Base-by-base conservation (phyloP, 208 protist species). In the Trypanosoma scelopori region DNA sequence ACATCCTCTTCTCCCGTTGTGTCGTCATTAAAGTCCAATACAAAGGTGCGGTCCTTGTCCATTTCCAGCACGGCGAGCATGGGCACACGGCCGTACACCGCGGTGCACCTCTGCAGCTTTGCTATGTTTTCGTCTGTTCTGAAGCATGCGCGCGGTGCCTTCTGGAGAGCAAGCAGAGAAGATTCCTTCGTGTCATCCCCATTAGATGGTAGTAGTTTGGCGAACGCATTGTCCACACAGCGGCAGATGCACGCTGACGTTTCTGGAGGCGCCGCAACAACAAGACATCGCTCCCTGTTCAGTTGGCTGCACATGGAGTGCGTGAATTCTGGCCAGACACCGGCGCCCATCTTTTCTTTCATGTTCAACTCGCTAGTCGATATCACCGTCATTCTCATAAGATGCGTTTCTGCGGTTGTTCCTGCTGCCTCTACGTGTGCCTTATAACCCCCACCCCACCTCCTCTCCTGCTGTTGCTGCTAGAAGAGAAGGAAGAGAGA, bases 71-170 rank as follows among this genome's bases (percentile, higher is more conserved):
- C 43, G 23, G 43, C 13, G n/a, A 68, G 42, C 41, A 52, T 60
- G 18, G 68, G 68, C 13, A 60, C 18, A 23, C 59, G n/a, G 2
- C 57, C 57, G 32, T 73, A 65, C 4, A 73, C 46, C 5, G 68
- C 46, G 23, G 53, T 62, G 20, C 68, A 73, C 25, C 39, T 60
- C 50, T 73, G 51, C 25, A 60, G 6, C 50, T 56, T 65, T 15
- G 35, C 32, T 30, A 73, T 55, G 37, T 60, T 58, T 27, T 58
- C 68, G 0, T 47, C 55, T 12, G 59, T 60, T 5, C 58, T 73
- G 39, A 73, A 73, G 49, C 23, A n/a, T 4, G 60, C 63, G 30
- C 63, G 51, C 30, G 63, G 50, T 1, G 43, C 13, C 13, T 42
- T 18, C 16, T 32, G 23, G 2, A 68, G 20, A 3, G 50, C 37